These are phyloP conservation scores for Adenanthera pavonina DNA, from an alignment of 306 rosid genomes.

Conservation along the genomic window DNA sequence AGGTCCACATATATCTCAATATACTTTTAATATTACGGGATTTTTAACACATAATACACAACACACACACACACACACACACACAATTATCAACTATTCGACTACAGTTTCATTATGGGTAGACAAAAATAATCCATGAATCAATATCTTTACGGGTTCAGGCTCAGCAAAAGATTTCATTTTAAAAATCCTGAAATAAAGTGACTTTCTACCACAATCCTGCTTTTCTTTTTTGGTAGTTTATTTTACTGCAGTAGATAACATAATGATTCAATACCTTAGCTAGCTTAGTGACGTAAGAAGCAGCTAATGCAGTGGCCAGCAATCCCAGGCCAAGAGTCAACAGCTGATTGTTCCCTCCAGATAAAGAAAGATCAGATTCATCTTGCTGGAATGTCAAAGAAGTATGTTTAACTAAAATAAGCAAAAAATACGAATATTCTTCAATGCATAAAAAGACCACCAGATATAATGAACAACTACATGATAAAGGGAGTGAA, in stretches of 20 bases:
- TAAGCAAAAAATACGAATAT: slow-evolving; percentile 14
- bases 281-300: slow-evolving; percentile 87
- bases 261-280: slow-evolving; percentile 58
- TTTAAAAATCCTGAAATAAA: neutral
- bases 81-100: neutral
- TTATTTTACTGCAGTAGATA: neutral
- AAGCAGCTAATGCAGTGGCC: slow-evolving; percentile 84
- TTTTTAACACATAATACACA: neutral
- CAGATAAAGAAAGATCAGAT: slow-evolving; percentile 61
- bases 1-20: slow-evolving; percentile 10
- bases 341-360: slow-evolving; percentile 81
- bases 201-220: neutral
- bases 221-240: neutral
- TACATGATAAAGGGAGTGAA: neutral
- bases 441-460: neutral
- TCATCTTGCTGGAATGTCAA: slow-evolving; percentile 86
- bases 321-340: slow-evolving; percentile 88
- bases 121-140: neutral
- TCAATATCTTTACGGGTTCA: neutral
- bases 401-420: slow-evolving; percentile 37
- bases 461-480: neutral
- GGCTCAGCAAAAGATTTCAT: neutral
- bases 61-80: neutral
- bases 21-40: neutral
- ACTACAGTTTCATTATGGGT: neutral